Base-by-base conservation (phyloP, 495 filamentous ascomycete species). In the Coniosporium apollinis region DNA sequence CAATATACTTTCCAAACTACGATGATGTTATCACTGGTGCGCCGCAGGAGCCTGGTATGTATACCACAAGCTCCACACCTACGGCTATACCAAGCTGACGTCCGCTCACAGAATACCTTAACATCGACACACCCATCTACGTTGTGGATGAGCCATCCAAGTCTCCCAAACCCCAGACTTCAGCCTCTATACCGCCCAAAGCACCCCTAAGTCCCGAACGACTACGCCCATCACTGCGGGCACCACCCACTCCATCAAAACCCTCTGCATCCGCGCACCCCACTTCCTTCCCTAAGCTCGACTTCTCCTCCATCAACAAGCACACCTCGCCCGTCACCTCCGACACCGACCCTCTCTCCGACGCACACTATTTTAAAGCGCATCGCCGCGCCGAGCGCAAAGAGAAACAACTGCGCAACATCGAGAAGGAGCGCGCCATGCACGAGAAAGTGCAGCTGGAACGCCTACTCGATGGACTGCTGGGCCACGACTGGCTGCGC, bases 381-480 rank as follows among this genome's bases (percentile, higher is more conserved):
- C 85, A 94, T 50, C 69, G 73, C 24, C 76, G 76, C 39, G 73
- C 80, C 34, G 82, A 91, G 48, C 65, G 85, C n/a, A 67, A 79
- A 47, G 89, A 99, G 57, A 92, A 87, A 46, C 79, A 85, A 19
- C 74, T 92, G 14, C 78, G 89, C 21, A 96, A 96, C 49, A 79
- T 87, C 25, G 91, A 96, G 51, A 83, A 79, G 48, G 84, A 89
- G 42, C 72, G 79, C 1, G 83, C 87, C 2, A 80, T 87, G 57
- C 85, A 94, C 64, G 84, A 96, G 49, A 82, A 84, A 44, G 74
- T 83, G 34, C 78, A 86, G 45, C 69, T 94, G 24, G 80, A 89
- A 35, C 69, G 85, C 5, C 62, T 94, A 24, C 67, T 94, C 24
- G 83, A 89, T 30, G 83, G 82, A 25, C 67, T 99, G 3, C 75